Evolutionary conservation across 306 rosid species (phyloP).

Genomic region (Gastrolobium villosum): DNA sequence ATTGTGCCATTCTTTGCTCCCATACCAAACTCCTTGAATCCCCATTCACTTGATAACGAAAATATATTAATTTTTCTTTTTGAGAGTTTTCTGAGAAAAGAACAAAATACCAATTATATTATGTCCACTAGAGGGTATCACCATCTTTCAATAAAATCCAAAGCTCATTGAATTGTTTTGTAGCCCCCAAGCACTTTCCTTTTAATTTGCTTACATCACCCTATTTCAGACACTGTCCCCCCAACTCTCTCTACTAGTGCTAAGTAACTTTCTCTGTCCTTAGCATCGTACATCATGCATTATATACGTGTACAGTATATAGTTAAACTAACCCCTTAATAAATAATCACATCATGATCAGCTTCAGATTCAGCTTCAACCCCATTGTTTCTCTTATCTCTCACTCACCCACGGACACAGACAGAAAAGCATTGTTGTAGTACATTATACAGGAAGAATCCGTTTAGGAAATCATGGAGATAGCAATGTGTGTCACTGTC

Average conservation of each 20-base stretch:
- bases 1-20: constrained; percentile 63
- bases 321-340: constrained; percentile 33
- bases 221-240: constrained; percentile 68
- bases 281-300: constrained; percentile 54
- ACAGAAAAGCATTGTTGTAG: constrained; percentile 51
- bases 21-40: constrained; percentile 60
- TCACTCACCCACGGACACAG: constrained; percentile 37
- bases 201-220: constrained; percentile 78
- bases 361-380: too few relatives aligned
- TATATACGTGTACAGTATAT: constrained; percentile 40
- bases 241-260: constrained; percentile 54
- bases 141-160: constrained; percentile 70
- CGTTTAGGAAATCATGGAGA: constrained; percentile 64
- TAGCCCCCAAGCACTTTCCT: constrained; percentile 65
- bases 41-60: constrained; percentile 37
- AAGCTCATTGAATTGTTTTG: constrained; percentile 65
- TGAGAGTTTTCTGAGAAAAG: constrained; percentile 39
- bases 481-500: constrained; percentile 69
- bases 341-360: background rate
- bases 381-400: background rate
- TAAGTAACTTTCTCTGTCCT: constrained; percentile 49
- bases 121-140: constrained; percentile 51
- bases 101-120: constrained; percentile 50
- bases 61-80: constrained; percentile 32
- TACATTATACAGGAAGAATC: constrained; percentile 55